A percentile compares a stretch with the other conserved stretches of the same genome.
phyloP scores from a whole-genome alignment of 139 green algal genomes.

The Tetraselmis chui region DNA sequence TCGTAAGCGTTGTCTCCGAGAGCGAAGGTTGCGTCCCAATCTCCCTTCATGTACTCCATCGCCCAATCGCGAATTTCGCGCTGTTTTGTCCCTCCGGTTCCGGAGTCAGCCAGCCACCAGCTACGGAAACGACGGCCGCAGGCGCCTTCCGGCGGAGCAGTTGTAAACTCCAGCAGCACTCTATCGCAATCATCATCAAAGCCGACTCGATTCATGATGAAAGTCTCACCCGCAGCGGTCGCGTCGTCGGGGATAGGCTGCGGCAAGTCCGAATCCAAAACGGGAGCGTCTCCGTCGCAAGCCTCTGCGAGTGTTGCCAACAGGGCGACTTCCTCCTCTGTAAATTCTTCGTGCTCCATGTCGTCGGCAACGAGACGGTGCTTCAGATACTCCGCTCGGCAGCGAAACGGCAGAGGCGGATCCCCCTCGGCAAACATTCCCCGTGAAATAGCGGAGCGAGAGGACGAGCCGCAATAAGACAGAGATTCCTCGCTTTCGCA shows the following conservation, averaged over 20 bases:
- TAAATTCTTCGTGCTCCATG: background rate
- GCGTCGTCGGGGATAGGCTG: background rate
- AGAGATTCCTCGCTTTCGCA: background rate
- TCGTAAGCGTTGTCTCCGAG: constrained; percentile 8
- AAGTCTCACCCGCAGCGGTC: background rate
- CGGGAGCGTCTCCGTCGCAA: background rate
- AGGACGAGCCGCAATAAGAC: background rate
- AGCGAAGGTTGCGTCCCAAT: constrained; percentile 6
- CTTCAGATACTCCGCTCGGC: background rate
- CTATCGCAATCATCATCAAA: background rate
- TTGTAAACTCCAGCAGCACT: background rate
- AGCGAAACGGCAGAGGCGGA: background rate
- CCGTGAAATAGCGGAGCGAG: no score
- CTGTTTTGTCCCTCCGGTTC: background rate
- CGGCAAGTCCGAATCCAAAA: background rate
- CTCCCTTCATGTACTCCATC: constrained; percentile 3
- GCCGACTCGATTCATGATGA: background rate
- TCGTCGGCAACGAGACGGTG: background rate
- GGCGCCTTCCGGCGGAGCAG: background rate
- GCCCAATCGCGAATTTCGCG: background rate
- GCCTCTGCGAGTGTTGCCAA: background rate
- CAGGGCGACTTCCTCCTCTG: background rate
- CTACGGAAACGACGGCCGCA: background rate
- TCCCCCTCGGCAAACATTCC: background rate
- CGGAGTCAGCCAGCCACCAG: constrained; percentile 5